phyloP scores from a whole-genome alignment of 2,329 filamentous ascomycete species.

The Periconia macrospinosa region DNA sequence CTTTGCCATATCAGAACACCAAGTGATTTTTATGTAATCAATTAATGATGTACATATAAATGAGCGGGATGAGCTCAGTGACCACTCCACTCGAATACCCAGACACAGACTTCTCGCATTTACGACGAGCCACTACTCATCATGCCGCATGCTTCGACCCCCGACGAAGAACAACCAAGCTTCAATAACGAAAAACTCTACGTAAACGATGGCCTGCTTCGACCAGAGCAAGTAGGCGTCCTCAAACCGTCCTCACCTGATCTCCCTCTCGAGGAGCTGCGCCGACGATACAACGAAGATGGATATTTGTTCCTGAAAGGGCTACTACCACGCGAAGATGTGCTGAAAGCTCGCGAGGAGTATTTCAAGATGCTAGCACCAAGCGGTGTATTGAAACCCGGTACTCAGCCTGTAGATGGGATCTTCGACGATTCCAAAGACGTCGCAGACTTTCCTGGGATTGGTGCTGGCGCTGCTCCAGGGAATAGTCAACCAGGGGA shows the following conservation, averaged over 20 bases:
- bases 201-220: constrained; percentile 52
- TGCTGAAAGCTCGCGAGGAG: constrained; percentile 53
- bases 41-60: no score
- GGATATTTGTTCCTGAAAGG: constrained; percentile 61
- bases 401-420: constrained; percentile 55
- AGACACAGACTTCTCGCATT: neutral
- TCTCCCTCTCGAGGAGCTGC: constrained; percentile 53
- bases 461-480: constrained; percentile 54
- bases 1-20: neutral
- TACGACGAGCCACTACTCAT: neutral
- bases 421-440: constrained; percentile 54
- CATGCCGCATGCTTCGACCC: constrained; percentile 39
- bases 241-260: constrained; percentile 49
- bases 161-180: constrained; percentile 24
- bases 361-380: constrained; percentile 60
- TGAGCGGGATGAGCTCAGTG: no score
- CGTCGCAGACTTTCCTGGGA: constrained; percentile 52
- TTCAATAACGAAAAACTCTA: constrained; percentile 37
- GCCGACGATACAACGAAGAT: constrained; percentile 50
- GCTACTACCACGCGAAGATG: constrained; percentile 56
- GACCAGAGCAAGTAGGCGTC: constrained; percentile 46
- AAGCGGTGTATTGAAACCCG: constrained; percentile 59
- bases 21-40: no score
- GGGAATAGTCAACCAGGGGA: constrained; percentile 50
- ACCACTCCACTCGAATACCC: no score